A percentile compares a stretch with the other conserved stretches of the same genome.
These are phyloP conservation scores for Pythium apleroticum DNA, from an alignment of 352 stramenopile genomes.

Conservation along the genomic window DNA sequence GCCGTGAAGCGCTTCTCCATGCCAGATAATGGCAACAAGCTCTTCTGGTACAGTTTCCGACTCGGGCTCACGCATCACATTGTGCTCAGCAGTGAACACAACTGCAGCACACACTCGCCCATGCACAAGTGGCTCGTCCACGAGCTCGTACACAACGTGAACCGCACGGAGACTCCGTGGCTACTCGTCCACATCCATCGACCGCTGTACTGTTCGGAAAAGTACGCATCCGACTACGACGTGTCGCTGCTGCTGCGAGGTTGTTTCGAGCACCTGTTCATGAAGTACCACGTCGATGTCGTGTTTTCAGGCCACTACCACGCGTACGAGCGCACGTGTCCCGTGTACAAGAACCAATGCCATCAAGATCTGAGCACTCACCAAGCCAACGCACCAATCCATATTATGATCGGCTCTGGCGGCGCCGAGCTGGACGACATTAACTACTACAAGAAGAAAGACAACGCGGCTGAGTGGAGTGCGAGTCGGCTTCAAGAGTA, in stretches of 20 bases:
- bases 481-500: conserved; percentile 33
- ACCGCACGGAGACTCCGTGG: conserved; percentile 36
- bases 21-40: conserved; percentile 31
- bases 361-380: conserved; percentile 14
- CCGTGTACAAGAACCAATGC: conserved; percentile 30
- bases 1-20: conserved; percentile 57
- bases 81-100: conserved; percentile 33
- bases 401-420: conserved; percentile 49
- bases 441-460: conserved; percentile 7
- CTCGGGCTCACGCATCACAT: conserved; percentile 31
- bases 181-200: conserved; percentile 35
- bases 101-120: conserved; percentile 26
- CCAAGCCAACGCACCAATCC: conserved; percentile 25
- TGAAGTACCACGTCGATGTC: conserved; percentile 30
- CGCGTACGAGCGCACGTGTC: conserved; percentile 34
- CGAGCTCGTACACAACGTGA: conserved; percentile 28
- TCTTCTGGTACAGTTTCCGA: conserved; percentile 40
- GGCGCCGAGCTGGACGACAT: conserved; percentile 42
- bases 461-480: conserved; percentile 26
- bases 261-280: conserved; percentile 25
- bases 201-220: conserved; percentile 31
- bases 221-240: conserved; percentile 20
- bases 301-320: conserved; percentile 38
- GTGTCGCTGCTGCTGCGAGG: conserved; percentile 22
- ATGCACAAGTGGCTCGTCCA: conserved; percentile 34